Conservation (phyloP, 2,329 filamentous ascomycete species). For the Aspergillus tubingensis region DNA sequence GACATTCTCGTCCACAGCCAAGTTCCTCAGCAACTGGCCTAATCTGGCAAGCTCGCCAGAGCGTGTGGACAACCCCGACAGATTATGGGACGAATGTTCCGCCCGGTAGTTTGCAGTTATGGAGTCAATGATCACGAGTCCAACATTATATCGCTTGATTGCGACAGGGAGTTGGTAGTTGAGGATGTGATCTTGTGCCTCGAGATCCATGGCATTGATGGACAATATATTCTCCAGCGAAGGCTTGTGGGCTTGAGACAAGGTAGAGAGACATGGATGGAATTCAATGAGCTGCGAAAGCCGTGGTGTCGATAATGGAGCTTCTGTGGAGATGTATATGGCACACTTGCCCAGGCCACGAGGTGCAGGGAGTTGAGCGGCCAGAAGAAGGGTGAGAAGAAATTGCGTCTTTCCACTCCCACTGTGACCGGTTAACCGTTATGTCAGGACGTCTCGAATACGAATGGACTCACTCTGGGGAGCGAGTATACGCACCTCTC, state of each 20-base stretch:
- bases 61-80: slow-evolving; percentile 67
- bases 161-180: slow-evolving; percentile 89
- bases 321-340: slow-evolving; percentile 93
- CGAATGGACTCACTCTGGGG: background rate
- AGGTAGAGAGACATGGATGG: slow-evolving; percentile 61
- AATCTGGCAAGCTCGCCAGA: slow-evolving; percentile 75
- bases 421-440: slow-evolving; percentile 42
- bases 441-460: background rate
- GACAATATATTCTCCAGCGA: slow-evolving; percentile 76
- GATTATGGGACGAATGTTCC: slow-evolving; percentile 58
- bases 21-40: slow-evolving; percentile 69
- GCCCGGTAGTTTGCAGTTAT: slow-evolving; percentile 95
- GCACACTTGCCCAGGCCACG: slow-evolving; percentile 71
- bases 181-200: slow-evolving; percentile 93
- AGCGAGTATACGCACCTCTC: slow-evolving; percentile 63
- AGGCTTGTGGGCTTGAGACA: slow-evolving; percentile 50
- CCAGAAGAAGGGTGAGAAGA: slow-evolving; percentile 78
- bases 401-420: slow-evolving; percentile 95
- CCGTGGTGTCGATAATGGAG: slow-evolving; percentile 76
- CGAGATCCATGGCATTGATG: slow-evolving; percentile 83
- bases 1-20: slow-evolving; percentile 73
- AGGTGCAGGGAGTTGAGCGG: slow-evolving; percentile 77
- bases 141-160: slow-evolving; percentile 72
- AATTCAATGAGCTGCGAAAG: slow-evolving; percentile 74
- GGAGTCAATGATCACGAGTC: slow-evolving; percentile 84